Evolutionary conservation across 441 rosid genomes (phyloP).

Genomic region (Gossypium lobatum): DNA sequence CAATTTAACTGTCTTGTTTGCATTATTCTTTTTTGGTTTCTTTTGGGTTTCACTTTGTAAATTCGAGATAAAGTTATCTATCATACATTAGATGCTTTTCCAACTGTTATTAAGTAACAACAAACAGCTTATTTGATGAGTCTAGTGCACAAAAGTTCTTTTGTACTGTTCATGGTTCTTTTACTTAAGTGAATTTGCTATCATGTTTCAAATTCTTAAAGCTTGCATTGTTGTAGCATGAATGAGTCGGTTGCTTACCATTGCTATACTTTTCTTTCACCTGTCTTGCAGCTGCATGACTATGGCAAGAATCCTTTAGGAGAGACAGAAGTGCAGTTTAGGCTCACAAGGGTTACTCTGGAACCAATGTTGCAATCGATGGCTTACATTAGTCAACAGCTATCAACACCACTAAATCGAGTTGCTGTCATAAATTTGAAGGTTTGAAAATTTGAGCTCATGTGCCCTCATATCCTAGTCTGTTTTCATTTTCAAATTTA

Average conservation of each 20-base stretch:
- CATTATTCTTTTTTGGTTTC: not conserved
- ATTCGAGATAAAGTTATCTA: constrained; percentile 4
- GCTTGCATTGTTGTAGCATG: not conserved
- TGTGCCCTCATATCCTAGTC: not conserved
- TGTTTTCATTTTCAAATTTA: not conserved
- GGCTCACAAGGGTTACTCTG: constrained; percentile 50
- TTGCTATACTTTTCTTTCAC: constrained; percentile 1
- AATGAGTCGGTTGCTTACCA: not conserved
- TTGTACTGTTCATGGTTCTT: not conserved
- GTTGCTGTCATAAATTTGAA: constrained; percentile 69
- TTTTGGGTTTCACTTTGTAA: constrained; percentile 7
- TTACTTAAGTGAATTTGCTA: constrained; percentile 2
- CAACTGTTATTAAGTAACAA: not conserved
- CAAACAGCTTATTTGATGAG: not conserved
- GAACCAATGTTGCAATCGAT: constrained; percentile 67
- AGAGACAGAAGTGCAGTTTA: constrained; percentile 55
- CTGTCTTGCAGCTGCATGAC: constrained; percentile 42
- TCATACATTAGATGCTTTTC: not conserved
- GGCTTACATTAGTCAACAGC: constrained; percentile 65
- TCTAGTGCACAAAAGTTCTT: not conserved
- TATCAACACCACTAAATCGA: constrained; percentile 46
- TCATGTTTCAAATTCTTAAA: constrained; percentile 2
- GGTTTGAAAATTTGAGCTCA: constrained; percentile 25
- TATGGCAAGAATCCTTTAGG: constrained; percentile 52
- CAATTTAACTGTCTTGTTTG: not conserved